Base-by-base conservation (phyloP, 495 filamentous ascomycete genomes). In the Xylaria longipes region DNA sequence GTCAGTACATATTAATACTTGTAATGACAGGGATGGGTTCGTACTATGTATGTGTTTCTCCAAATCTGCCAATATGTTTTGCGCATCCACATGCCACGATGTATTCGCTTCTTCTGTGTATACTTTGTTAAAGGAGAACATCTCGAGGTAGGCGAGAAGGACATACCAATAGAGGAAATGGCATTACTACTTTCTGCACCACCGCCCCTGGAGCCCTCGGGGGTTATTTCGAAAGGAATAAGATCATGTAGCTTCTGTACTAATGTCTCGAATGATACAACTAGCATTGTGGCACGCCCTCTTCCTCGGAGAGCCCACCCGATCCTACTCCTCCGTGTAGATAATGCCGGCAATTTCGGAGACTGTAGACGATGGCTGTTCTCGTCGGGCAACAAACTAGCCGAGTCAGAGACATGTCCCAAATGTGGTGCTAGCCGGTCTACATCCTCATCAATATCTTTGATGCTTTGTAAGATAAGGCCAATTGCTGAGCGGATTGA, bases 171-270 rank as follows among this genome's bases (percentile, higher is more conserved):
- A 31, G 22, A 12, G 35, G 63, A n/a, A 8, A 15, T 17, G 15
- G 20, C 4, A 29, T 29, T n/a, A 14, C 15, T 22, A 52, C 14
- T 4, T 67, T n/a, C 45, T 37, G 17, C 17, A 15, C 22, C 46
- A n/a, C 45, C 43, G n/a, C 14, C 5, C 20, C 41, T 20, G 31
- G 17, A 25, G 20, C 25, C n/a, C 8, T 41, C 6, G 20, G n/a
- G 29, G 1, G 64, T 20, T 56, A 46, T 27, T 20, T 15, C n/a
- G n/a, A 31, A 31, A 56, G 64, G 64, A 67, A 67, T 12, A 17
- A 67, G 48, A 56, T 67, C 46, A 56, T 67, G 22, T 27, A 67
- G n/a, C 45, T 39, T 54, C 46, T 67, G 64, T 33, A 67, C 64
- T 15, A 67, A 33, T 9, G 45, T 27, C 2, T 56, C 31, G 35